A percentile compares a stretch with the other conserved stretches of the same genome.
Conservation (phyloP, 768 basidiomycete species). For the Agaricus subrufescens region DNA sequence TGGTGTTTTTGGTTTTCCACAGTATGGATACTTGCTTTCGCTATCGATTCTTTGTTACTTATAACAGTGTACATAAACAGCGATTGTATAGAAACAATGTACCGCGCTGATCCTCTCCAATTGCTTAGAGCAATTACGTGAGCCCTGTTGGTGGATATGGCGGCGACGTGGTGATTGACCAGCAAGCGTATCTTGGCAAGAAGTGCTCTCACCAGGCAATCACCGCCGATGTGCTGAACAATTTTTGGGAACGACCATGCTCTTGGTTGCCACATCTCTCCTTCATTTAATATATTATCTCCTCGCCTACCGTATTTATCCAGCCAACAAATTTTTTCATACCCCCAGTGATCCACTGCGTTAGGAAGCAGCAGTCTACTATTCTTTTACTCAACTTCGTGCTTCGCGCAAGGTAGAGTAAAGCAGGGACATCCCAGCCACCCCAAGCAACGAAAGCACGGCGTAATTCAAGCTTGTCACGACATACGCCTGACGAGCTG, state of each 20-base stretch:
- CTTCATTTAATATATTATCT: constrained; percentile 5
- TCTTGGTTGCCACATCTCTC: constrained; percentile 11
- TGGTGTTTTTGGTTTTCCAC: constrained; percentile 20
- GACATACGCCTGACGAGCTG: constrained; percentile 61
- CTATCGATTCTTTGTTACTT: constrained; percentile 26
- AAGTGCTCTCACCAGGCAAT: constrained; percentile 24
- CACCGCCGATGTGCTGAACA: constrained; percentile 24
- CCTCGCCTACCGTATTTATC: constrained; percentile 1
- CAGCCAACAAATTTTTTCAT: constrained; percentile 17
- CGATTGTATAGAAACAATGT: constrained; percentile 23
- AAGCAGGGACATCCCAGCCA: constrained; percentile 23
- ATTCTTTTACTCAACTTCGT: constrained; percentile 20
- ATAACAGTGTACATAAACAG: constrained; percentile 32
- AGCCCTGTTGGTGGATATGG: constrained; percentile 21
- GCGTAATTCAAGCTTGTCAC: constrained; percentile 48
- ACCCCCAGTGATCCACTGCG: constrained; percentile 18
- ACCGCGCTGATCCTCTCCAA: constrained; percentile 14
- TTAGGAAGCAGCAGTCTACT: constrained; percentile 26
- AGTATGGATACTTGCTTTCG: constrained; percentile 20
- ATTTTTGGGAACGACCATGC: constrained; percentile 24
- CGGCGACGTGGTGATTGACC: constrained; percentile 9
- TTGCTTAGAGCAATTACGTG: background rate
- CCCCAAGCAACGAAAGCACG: constrained; percentile 39
- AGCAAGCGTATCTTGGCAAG: constrained; percentile 13
- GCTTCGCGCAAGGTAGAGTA: constrained; percentile 7